Percentiles rank a stretch among this genome's conserved stretches.
Conservation (phyloP, 2,329 filamentous ascomycete species). For the Claviceps citrina region DNA sequence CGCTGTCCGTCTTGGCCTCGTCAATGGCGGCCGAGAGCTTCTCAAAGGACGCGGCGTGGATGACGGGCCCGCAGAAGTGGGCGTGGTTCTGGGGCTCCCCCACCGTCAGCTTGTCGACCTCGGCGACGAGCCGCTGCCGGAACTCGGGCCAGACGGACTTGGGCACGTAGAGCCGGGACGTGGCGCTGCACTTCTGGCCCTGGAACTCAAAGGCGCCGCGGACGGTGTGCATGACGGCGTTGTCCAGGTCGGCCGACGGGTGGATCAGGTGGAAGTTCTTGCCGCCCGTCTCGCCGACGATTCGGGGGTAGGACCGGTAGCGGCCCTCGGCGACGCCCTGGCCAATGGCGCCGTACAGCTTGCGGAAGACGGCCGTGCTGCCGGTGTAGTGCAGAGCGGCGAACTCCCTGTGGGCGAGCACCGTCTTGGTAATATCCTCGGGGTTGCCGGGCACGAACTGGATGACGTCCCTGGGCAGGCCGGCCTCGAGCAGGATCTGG, state of each 20-base stretch:
- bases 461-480: slow-evolving; percentile 75
- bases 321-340: slow-evolving; percentile 64
- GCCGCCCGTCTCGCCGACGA: slow-evolving; percentile 80
- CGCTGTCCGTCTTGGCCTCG: slow-evolving; percentile 57
- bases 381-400: slow-evolving; percentile 92
- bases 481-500: slow-evolving; percentile 79
- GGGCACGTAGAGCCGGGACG: slow-evolving; percentile 65
- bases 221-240: slow-evolving; percentile 68
- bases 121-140: slow-evolving; percentile 48
- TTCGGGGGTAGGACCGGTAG: slow-evolving; percentile 73
- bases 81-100: slow-evolving; percentile 53
- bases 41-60: slow-evolving; percentile 68
- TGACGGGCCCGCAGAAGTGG: slow-evolving; percentile 79
- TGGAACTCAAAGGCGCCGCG: slow-evolving; percentile 83
- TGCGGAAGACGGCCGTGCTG: slow-evolving; percentile 79
- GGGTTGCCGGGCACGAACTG: slow-evolving; percentile 88
- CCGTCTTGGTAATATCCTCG: slow-evolving; percentile 63
- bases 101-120: slow-evolving; percentile 54
- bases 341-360: slow-evolving; percentile 75
- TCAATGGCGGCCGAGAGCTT: slow-evolving; percentile 67
- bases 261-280: slow-evolving; percentile 90
- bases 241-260: slow-evolving; percentile 58
- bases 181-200: slow-evolving; percentile 82
- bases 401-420: slow-evolving; percentile 64
- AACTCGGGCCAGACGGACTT: slow-evolving; percentile 61